Evolutionary conservation across 495 filamentous ascomycete genomes (phyloP).

Genomic region (Neurospora sp.): DNA sequence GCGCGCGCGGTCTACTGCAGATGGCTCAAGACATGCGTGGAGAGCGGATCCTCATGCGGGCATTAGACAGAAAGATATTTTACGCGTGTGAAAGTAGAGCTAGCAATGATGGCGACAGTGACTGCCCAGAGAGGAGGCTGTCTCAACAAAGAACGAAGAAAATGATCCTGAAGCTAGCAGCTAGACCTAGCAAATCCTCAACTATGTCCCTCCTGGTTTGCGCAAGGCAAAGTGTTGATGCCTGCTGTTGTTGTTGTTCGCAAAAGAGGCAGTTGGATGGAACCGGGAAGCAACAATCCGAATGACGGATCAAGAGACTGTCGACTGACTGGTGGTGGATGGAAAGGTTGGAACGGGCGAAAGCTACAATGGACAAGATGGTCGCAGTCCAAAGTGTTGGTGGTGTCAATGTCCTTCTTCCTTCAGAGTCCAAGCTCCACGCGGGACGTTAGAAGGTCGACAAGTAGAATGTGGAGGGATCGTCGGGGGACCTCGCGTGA

Average conservation of each 20-base stretch:
- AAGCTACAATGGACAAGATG: not conserved
- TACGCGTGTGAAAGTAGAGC: conserved; percentile 13
- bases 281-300: not conserved
- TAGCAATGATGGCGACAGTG: not conserved
- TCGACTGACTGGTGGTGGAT: not conserved
- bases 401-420: not conserved
- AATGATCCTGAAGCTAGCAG: not conserved
- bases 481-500: not conserved
- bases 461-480: not conserved
- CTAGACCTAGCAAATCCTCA: not conserved
- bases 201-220: not conserved
- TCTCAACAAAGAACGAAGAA: not conserved
- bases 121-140: not conserved
- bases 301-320: not conserved
- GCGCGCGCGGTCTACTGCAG: conserved; percentile 18
- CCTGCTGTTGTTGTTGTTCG: not conserved
- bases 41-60: conserved; percentile 15
- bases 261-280: not conserved
- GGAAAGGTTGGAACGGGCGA: not conserved
- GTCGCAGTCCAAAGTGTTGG: not conserved
- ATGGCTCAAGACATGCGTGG: conserved; percentile 23
- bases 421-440: conserved; percentile 10
- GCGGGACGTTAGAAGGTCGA: not conserved
- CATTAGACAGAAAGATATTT: conserved; percentile 19
- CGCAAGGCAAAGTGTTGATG: not conserved